Base-by-base conservation (phyloP, 768 basidiomycete species). In the Suillus tomentosus region DNA sequence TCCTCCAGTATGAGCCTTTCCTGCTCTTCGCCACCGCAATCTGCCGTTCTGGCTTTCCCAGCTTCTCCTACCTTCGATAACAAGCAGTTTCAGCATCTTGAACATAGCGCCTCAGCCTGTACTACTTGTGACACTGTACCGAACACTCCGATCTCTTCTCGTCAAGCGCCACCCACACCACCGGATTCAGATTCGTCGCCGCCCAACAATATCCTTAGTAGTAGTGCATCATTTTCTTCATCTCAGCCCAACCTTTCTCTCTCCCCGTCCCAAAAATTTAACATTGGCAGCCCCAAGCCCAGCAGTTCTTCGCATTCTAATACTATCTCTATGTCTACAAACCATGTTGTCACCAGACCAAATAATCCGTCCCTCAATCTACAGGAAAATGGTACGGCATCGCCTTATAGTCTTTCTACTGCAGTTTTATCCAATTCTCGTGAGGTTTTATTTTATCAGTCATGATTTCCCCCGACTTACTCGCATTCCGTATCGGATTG, bases 1-100 rank as follows among this genome's bases (percentile, higher is more conserved):
- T 72, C 67, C 71, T 47, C 71, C 67, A 34, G 64, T 65, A 77
- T 77, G 76, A 63, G 55, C 54, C 42, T 61, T 65, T 68, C 70
- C 56, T 39, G 66, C 63, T 73, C 70, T 66, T 67, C 67, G 48
- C 71, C 72, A 60, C 64, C 71, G 63, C 74, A 71, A 64, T 55
- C 68, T 58, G 65, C 68, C 68, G 67, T 68, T 47, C 67, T 65
- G 64, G 70, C 57, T 42, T 48, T 61, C 47, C 68, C 68, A 64
- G 63, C 64, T 64, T 60, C 60, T 15, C 48, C 59, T 50, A 61
- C 65, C 56, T 48, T 31, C 22, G 19, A 60, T 59, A 60, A 60
- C 59, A 54, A 64, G 64, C 67, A 64, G 34, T 47, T 65, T 9
- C 3, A 27, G 37, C 62, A 58, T 14, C 47, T 17, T 51, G 55